Evolutionary conservation across 805 yeast species (phyloP), one percentile per base, ranked within the genome.

Genomic region (Kregervanrija delftensis): DNA sequence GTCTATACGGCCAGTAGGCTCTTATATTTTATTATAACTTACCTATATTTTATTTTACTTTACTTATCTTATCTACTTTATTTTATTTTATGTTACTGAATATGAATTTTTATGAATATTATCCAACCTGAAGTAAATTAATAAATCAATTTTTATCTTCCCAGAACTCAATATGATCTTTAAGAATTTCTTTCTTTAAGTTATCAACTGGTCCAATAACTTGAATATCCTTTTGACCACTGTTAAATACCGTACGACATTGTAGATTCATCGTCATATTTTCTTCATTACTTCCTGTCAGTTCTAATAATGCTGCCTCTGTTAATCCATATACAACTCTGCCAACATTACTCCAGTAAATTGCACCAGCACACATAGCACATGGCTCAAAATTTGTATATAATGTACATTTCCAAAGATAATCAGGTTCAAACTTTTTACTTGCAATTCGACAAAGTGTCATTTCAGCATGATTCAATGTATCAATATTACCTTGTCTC

Each of bases 371-470:
- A 44, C 65, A 59, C 63, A 60, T 60, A 16, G 51, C 48, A 40
- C 65, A 60, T 3, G 65, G 63, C 48, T 60, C 65, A 39, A 60
- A 59, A 38, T 52, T 60, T 8, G 65, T 57, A 40, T 57, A 59
- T 13, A 60, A 46, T 4, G 63, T 56, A 43, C 65, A 60, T 34
- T 46, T 31, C 63, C 63, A 60, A 1, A 60, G 48, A 39, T 37
- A 56, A 2, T 49, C 59, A 8, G 56, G 55, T 8, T 56, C 30
- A 34, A 42, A 54, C 39, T 39, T 41, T 11, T 43, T 52, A 41
- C 49, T 56, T 9, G 61, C 60, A 5, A 40, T 30, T 30, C 57
- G 41, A 32, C 61, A 56, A 8, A 59, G 42, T 11, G 60, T 56
- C 15, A 52, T 36, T 42, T 60, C 63, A 2, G 65, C 65, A 43